Evolutionary conservation across 441 rosid genomes (phyloP), one percentile per base, ranked within the genome.

Genomic region (Populus hybrid): DNA sequence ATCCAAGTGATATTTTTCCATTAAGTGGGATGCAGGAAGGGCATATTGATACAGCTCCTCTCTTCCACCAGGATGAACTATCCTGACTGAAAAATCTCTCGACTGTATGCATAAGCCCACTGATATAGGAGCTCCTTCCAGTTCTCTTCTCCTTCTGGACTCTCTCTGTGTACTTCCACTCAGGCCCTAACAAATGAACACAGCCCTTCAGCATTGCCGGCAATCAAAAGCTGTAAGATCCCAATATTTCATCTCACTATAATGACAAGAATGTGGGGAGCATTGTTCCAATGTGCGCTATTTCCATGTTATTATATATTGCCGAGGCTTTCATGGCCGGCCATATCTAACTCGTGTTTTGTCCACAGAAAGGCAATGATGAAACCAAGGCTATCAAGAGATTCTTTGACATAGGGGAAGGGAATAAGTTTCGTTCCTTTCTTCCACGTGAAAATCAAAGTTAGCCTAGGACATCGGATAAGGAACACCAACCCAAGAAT

Each of bases 1-100:
- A 90, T 24, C 89, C 93, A 0, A 91, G 28, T 26, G 91, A 80
- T 90, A 84, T 74, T 85, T 92, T 65, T 83, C 87, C 94, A 90
- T 79, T 81, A 92, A 46, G 30, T 82, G 57, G 20, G 86, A 86
- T 20, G 83, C 91, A n/a, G 90, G 81, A 83, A 90, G 67, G 8
- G 83, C 77, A 67, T 72, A 75, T 72, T 64, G 85, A 76, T 85
- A 88, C 57, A 83, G 78, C 86, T 92, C 94, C 69, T 81, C 85
- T 24, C 73, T 54, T 12, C 93, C 91, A 18, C 94, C 93, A 66
- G 90, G 85, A 80, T 89, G 93, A 82, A 89, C 79, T 82, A 92
- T 78, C 81, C 90, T 88, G 73, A 89, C 89, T 63, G 73, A 87
- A 28, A 79, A 21, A 66, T 86, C 87, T 70, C 77, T 77, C 3